Evolutionary conservation across 169 alveolate species (phyloP).

Genomic region (Ichthyophthirius multifiliis): DNA sequence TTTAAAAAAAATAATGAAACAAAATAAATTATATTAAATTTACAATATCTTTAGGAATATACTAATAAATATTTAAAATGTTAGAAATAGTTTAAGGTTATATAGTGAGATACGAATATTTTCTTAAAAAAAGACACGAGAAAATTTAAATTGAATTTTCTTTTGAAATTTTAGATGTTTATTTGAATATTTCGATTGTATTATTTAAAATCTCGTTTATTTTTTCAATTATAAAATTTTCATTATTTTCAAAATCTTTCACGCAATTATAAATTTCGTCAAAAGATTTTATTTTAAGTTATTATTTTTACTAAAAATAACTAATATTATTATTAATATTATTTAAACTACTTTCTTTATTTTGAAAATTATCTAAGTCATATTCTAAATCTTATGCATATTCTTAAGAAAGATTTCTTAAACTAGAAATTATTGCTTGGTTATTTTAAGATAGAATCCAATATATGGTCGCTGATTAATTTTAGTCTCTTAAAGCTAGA

Average conservation of each 20-base stretch:
- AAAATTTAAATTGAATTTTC: background rate
- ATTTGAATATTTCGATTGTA: background rate
- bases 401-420: background rate
- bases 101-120: background rate
- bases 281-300: background rate
- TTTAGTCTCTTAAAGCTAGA: conserved; percentile 2
- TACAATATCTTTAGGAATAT: conserved; percentile 14
- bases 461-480: background rate
- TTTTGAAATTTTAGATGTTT: background rate
- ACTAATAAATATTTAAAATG: background rate
- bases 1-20: background rate
- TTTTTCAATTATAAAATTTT: background rate
- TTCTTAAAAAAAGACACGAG: background rate
- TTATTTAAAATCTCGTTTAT: background rate
- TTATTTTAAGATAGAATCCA: background rate
- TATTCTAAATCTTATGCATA: conserved; percentile 14
- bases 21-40: background rate
- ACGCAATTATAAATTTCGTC: background rate
- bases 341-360: background rate
- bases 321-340: background rate
- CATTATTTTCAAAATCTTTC: background rate
- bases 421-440: background rate
- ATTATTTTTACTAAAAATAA: background rate
- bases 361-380: background rate
- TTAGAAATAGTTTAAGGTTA: background rate